Evolutionary conservation across 2,329 filamentous ascomycete genomes (phyloP), one percentile per base, ranked within the genome.

Genomic region (Daldinia sp.): DNA sequence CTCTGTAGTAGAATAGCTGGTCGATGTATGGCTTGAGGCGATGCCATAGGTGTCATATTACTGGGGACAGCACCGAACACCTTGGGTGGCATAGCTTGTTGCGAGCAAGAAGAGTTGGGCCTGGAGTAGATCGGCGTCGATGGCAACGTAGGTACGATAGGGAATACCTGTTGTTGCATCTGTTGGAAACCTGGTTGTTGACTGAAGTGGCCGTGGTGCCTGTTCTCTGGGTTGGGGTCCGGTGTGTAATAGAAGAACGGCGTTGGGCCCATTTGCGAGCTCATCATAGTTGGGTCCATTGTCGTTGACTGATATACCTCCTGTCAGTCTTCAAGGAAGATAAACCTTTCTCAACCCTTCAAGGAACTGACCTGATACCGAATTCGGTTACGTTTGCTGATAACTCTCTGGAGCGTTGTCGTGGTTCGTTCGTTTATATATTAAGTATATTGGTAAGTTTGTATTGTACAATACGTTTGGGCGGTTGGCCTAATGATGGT

Each of bases 191-290:
- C 82, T 68, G 87, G 88, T 78, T 89, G 87, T 69, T 89, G 87
- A 72, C 90, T 88, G 84, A 93, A 94, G 81, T 93, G 90, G 61
- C 89, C 89, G 81, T 94, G 91, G 78, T 92, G 91, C 77, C 90
- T 87, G 76, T 87, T 87, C 79, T 94, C 91, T 70, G 89, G 85
- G 79, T 88, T 90, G 72, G 90, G 86, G 74, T 96, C 92, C 73
- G 92, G 89, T 76, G 89, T 91, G 85, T 95, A 97, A 86, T 94
- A 96, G 87, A 92, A 94, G 85, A 94, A 97, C 66, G 92, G 85
- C 73, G 90, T 88, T 82, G 92, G 91, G 69, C 87, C 89, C 85
- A 92, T 88, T 80, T 87, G 88, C 76, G 81, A 78, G 33, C 77
- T 73, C 82, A 87, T 85, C 82, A 87, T 83, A 72, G 80, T 85